phyloP scores from a whole-genome alignment of 768 basidiomycete genomes.

The Termitomyces sp. region DNA sequence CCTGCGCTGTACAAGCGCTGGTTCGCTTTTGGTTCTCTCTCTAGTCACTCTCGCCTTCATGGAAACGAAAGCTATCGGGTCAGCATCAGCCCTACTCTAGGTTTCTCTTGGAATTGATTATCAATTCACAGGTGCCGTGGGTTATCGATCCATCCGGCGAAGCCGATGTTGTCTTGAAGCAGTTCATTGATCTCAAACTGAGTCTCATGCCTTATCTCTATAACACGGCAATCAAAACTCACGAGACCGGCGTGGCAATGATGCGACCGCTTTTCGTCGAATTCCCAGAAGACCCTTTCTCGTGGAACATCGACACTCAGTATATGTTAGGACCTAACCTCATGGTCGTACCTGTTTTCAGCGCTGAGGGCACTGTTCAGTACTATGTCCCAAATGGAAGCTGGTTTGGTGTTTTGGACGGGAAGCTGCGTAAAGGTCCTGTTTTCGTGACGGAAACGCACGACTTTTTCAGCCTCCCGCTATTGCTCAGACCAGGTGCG shows the following conservation, averaged over 20 bases:
- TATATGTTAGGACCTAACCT: constrained; percentile 31
- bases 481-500: too few relatives aligned
- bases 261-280: constrained; percentile 33
- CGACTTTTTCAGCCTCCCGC: constrained; percentile 2
- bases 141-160: constrained; percentile 36
- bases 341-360: constrained; percentile 31
- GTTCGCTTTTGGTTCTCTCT: constrained; percentile 36
- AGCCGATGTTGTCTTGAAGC: constrained; percentile 33
- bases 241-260: constrained; percentile 29
- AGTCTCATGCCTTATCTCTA: constrained; percentile 45
- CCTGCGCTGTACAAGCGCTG: constrained; percentile 42
- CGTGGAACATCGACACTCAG: constrained; percentile 30
- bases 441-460: constrained; percentile 16
- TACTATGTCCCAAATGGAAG: constrained; percentile 29
- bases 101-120: background rate
- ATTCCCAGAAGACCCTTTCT: constrained; percentile 28
- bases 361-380: constrained; percentile 23
- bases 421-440: constrained; percentile 22
- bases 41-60: constrained; percentile 44
- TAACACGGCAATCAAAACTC: constrained; percentile 26
- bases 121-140: constrained; percentile 35
- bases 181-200: constrained; percentile 40
- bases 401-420: constrained; percentile 29
- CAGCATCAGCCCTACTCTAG: background rate
- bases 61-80: constrained; percentile 47